Conservation (phyloP, 2,329 filamentous ascomycete genomes). For the Diaporthe citri region DNA sequence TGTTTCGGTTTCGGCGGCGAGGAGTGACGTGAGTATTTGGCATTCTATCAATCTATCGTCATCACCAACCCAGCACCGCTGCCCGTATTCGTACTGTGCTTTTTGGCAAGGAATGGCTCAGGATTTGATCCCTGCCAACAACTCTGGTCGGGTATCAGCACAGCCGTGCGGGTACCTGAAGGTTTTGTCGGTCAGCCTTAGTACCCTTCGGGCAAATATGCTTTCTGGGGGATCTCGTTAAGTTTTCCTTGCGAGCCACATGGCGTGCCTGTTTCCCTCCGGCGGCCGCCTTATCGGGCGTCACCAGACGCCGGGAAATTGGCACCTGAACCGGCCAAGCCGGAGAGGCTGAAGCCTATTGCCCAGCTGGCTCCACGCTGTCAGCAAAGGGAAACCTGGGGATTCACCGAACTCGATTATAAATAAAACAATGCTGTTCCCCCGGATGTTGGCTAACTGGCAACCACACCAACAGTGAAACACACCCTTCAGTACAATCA, state of each 20-base stretch:
- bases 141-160: constrained; percentile 32
- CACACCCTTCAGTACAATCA: constrained; percentile 71
- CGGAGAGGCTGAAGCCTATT: constrained; percentile 37
- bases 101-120: constrained; percentile 24
- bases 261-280: constrained; percentile 34
- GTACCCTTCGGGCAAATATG: constrained; percentile 31
- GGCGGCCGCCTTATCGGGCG: constrained; percentile 28
- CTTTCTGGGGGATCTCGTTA: constrained; percentile 31
- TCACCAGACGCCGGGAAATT: constrained; percentile 36
- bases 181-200: constrained; percentile 32
- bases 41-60: not conserved
- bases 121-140: constrained; percentile 35
- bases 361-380: constrained; percentile 37
- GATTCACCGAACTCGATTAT: constrained; percentile 9
- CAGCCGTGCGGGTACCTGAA: constrained; percentile 40
- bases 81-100: not conserved
- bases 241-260: constrained; percentile 36
- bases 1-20: constrained; percentile 33
- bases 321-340: constrained; percentile 35
- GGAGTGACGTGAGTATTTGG: constrained; percentile 38
- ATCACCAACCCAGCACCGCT: constrained; percentile 5
- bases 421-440: constrained; percentile 33
- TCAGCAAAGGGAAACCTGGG: constrained; percentile 14
- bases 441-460: constrained; percentile 32
- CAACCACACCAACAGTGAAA: constrained; percentile 60